A percentile compares a stretch with the other conserved stretches of the same genome.
phyloP scores from a whole-genome alignment of 2,329 filamentous ascomycete genomes.

The Dactylonectria estremocensis region DNA sequence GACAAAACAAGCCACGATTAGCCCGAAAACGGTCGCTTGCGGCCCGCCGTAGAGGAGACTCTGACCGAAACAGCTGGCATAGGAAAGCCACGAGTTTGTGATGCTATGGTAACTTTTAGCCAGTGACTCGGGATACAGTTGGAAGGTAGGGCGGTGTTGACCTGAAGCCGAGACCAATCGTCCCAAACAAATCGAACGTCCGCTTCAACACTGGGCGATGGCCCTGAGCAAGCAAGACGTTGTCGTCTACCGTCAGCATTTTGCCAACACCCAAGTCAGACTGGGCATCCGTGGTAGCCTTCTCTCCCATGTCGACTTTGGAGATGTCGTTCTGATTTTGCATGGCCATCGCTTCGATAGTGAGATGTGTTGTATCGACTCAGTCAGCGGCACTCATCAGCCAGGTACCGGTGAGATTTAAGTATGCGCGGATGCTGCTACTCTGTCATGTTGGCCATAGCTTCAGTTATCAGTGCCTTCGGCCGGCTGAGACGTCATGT shows the following conservation, averaged over 20 bases:
- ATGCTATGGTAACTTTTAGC: neutral
- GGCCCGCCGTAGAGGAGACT: constrained; percentile 31
- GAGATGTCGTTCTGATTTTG: too few species aligned
- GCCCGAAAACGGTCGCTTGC: constrained; percentile 21
- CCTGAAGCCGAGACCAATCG: constrained; percentile 31
- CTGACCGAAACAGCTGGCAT: constrained; percentile 30
- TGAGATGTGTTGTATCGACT: too few species aligned
- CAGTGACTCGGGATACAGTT: neutral
- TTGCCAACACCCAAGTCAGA: constrained; percentile 8
- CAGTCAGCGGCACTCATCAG: too few species aligned
- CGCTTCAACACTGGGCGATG: constrained; percentile 28
- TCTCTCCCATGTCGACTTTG: too few species aligned
- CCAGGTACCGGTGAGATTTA: too few species aligned
- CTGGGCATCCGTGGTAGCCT: too few species aligned
- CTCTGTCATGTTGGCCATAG: too few species aligned
- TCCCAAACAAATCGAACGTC: constrained; percentile 32
- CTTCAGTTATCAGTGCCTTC: too few species aligned
- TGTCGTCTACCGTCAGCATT: constrained; percentile 18
- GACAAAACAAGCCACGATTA: constrained; percentile 24
- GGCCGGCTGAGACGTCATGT: too few species aligned
- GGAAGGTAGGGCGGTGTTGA: neutral
- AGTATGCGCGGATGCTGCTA: too few species aligned
- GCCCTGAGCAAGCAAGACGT: constrained; percentile 28
- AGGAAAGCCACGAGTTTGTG: constrained; percentile 29
- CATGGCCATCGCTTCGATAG: too few species aligned